Conservation (phyloP, 768 basidiomycete species). For the Mycena filopes region DNA sequence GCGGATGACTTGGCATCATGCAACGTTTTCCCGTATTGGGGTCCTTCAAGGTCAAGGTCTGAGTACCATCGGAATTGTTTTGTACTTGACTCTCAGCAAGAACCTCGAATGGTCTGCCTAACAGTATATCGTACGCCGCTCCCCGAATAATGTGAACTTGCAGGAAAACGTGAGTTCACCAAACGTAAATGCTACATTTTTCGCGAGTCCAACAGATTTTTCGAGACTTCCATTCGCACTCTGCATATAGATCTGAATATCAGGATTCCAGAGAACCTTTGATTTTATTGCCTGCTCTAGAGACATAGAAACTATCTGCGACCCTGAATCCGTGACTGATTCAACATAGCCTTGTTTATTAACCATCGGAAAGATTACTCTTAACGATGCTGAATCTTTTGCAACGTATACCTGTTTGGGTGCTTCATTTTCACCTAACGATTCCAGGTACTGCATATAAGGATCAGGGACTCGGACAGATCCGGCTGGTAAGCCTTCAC, state of each 20-base stretch:
- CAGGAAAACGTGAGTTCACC: conserved; percentile 36
- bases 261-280: conserved; percentile 32
- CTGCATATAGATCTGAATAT: conserved; percentile 38
- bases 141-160: conserved; percentile 42
- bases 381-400: neutral
- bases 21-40: conserved; percentile 33
- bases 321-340: conserved; percentile 39
- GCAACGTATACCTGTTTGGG: neutral
- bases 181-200: too few species aligned
- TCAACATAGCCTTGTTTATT: conserved; percentile 20
- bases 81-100: conserved; percentile 28
- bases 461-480: neutral
- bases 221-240: conserved; percentile 38
- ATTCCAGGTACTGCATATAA: neutral
- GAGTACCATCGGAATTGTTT: neutral
- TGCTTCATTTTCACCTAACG: neutral
- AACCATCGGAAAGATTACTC: neutral
- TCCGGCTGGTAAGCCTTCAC: neutral
- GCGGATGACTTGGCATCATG: neutral
- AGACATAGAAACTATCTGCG: conserved; percentile 42
- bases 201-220: conserved; percentile 38
- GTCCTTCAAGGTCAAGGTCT: conserved; percentile 37
- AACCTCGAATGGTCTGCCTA: conserved; percentile 44
- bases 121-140: conserved; percentile 39
- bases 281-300: conserved; percentile 22